Base-by-base conservation (phyloP, 2,329 filamentous ascomycete genomes). In the Aureobasidium sp. region DNA sequence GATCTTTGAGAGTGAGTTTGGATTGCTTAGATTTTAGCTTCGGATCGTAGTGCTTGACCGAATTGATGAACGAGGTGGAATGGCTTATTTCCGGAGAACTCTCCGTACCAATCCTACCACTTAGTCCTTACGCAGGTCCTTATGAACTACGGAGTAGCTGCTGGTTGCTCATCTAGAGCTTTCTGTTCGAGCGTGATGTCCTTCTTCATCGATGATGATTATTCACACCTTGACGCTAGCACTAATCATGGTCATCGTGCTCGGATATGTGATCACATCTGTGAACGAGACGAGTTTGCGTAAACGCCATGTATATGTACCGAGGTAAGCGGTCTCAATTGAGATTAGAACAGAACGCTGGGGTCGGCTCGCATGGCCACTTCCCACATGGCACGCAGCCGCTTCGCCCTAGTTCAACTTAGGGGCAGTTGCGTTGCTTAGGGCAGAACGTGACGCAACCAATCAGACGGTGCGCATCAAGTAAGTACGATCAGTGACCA, bases 281-380 rank as follows among this genome's bases (percentile, higher is more conserved):
- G 53, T 24, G 55, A 44, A 47, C 24, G n/a, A 39, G 15, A 59
- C 36, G 52, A 43, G 39, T 17, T 27, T 17, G 41, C 26, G 36
- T 36, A 36, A 44, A 32, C n/a, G 53, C 41, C 12, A 56, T 34
- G 41, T 26, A 15, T n/a, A 12, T 24, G 29, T 43, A 15, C 53
- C 53, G 53, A 44, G 39, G 39, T 27, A 57, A 10, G 27, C 34
- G 39, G 34, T 13, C 10, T 20, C 53, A 8, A 12, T 41, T 26
- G 17, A 46, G n/a, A 29, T 46, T 44, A 36, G 53, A 15, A 48
- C 43, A 13, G 20, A 59, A 59, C 57, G 57, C 29, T 34, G 46
- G 56, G 56, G 57, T 60, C 57, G 46, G 57, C 57, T 60, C 57
- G 57, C 12, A 51, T 60, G 57, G 57, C 57, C 56, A 51, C 46